phyloP scores from a whole-genome alignment of 768 basidiomycete species.

The Trametes gibbosa region DNA sequence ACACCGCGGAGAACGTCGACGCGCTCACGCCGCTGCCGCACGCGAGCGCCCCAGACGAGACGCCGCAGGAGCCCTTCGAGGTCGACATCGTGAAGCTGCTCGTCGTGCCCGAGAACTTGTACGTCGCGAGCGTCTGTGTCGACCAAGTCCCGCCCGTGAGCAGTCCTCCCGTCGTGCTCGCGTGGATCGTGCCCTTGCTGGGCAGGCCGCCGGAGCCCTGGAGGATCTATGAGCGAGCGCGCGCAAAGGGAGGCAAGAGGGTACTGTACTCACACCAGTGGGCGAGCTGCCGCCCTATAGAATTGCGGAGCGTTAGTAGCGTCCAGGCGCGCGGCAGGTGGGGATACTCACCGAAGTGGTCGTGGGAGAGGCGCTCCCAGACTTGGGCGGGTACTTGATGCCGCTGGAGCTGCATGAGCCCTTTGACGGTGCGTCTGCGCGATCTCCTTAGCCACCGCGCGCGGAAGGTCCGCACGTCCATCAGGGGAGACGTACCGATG shows the following conservation, averaged over 20 bases:
- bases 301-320: neutral
- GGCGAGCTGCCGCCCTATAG: constrained; percentile 15
- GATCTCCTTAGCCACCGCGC: neutral
- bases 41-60: constrained; percentile 42
- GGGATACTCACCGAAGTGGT: constrained; percentile 7
- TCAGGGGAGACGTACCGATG: constrained; percentile 52
- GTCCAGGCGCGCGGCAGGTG: neutral
- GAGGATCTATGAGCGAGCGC: neutral
- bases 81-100: constrained; percentile 56
- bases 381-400: constrained; percentile 60
- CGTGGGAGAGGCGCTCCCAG: constrained; percentile 33
- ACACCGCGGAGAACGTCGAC: constrained; percentile 51
- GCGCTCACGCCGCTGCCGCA: constrained; percentile 50
- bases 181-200: constrained; percentile 45
- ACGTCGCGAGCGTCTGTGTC: constrained; percentile 58
- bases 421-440: constrained; percentile 46
- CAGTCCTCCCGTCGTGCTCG: constrained; percentile 47
- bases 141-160: constrained; percentile 58
- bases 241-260: neutral
- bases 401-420: constrained; percentile 55
- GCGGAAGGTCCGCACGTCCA: too few species aligned
- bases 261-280: constrained; percentile 7
- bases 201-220: constrained; percentile 34
- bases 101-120: constrained; percentile 45
- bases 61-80: constrained; percentile 57